Evolutionary conservation across 2,329 filamentous ascomycete genomes (phyloP), one percentile per base, ranked within the genome.

Genomic region (Aspergillus felis): DNA sequence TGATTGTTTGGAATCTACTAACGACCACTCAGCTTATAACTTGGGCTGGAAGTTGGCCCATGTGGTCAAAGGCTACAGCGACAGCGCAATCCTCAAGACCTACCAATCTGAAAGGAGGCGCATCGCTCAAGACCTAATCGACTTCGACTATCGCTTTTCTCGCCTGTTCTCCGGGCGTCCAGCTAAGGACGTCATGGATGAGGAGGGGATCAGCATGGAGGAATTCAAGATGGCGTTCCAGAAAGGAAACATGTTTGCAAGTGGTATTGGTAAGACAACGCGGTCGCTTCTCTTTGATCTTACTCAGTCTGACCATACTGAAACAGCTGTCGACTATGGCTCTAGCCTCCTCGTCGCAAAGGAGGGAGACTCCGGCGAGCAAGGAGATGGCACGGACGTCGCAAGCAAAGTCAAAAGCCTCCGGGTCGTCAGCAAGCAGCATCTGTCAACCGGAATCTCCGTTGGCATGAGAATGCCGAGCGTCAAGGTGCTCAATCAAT

Each of bases 61-160:
- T 28, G 81, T 82, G 0, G 68, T 83, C 24, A 80, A 77, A 28
- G 75, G 77, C 4, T 60, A 73, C 9, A 68, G 73, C 1, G 62
- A 74, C 8, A 71, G 72, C 0, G 66, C 68, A 0, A 75, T 84
- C 17, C 71, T 84, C 1, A 76, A 77, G 56, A 84, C 82, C 1
- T 84, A 84, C 60, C 72, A 81, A 35, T 74, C 74, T 0, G 82
- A 84, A 64, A 76, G 87, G 4, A 79, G 81, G 5, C 77, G 76
- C 8, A 82, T 90, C 1, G 88, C 88, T 0, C 78, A 86, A 60
- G 82, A 87, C 42, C 79, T 91, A 0, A 90, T 91, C 59, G 77
- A 79, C 3, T 86, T 87, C 59, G 85, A 87, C 64, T 81, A 83
- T 57, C 78, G 76, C 38, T 84, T 86, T 61, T 81, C 80, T 4